These are phyloP conservation scores for Macrolepiota dolichaula DNA, from an alignment of 768 basidiomycete species.

Conservation along the genomic window DNA sequence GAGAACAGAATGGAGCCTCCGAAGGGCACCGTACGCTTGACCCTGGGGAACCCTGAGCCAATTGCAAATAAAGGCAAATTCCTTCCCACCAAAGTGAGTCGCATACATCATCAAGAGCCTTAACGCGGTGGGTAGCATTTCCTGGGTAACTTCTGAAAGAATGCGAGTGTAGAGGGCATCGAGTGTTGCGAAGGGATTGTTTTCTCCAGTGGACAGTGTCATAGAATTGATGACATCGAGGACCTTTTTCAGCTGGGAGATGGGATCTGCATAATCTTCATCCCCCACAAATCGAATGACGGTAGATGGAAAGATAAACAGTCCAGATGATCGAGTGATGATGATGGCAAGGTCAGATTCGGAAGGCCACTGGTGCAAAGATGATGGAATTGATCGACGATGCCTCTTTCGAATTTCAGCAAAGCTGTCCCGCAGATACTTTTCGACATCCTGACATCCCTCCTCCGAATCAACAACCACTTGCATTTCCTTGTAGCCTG, in stretches of 20 bases:
- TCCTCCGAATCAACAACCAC: slow-evolving; percentile 8
- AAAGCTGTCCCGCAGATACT: slow-evolving; percentile 14
- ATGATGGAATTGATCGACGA: background rate
- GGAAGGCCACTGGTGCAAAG: slow-evolving; percentile 18
- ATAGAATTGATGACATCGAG: background rate
- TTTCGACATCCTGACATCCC: slow-evolving; percentile 15
- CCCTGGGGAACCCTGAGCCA: background rate
- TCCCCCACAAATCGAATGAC: slow-evolving; percentile 19
- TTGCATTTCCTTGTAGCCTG: background rate
- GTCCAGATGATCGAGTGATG: slow-evolving; percentile 18
- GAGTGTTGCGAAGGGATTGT: slow-evolving; percentile 3
- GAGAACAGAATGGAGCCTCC: background rate
- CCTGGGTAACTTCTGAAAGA: background rate
- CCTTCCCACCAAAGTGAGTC: background rate
- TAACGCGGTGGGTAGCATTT: background rate
- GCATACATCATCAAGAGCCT: background rate
- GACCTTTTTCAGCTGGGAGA: background rate
- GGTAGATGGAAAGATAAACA: slow-evolving; percentile 23
- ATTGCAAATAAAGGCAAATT: background rate
- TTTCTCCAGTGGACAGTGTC: background rate
- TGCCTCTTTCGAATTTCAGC: slow-evolving; percentile 6
- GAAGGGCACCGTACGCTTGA: background rate
- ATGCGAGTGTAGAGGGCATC: slow-evolving; percentile 8
- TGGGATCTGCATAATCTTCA: background rate
- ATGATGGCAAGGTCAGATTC: slow-evolving; percentile 10